Conservation (phyloP, 139 green algal species). For the Haematococcus lacustris region DNA sequence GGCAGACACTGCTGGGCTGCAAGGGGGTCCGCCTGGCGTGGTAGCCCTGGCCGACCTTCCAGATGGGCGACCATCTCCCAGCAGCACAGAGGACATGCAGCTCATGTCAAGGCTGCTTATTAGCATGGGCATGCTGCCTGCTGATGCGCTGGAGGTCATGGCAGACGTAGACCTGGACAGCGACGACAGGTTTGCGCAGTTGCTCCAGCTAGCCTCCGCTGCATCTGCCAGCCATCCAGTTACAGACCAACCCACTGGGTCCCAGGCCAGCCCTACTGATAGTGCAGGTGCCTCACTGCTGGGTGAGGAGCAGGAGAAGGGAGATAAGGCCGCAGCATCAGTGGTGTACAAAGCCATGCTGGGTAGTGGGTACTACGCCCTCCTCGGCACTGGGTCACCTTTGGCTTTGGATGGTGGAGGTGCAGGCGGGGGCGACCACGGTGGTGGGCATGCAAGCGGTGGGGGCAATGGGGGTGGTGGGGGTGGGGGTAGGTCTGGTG, state of each 20-base stretch:
- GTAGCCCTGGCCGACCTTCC: not conserved
- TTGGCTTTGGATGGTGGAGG: not conserved
- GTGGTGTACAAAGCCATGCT: not conserved
- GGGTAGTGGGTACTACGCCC: not conserved
- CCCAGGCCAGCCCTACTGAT: not conserved
- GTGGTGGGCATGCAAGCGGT: not conserved
- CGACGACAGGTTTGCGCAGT: not conserved
- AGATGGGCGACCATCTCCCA: not conserved
- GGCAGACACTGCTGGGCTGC: not conserved
- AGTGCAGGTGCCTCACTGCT: not conserved
- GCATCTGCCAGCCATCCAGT: not conserved
- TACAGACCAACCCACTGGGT: not conserved
- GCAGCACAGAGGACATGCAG: not conserved
- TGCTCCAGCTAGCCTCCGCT: not conserved
- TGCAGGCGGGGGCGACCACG: not conserved
- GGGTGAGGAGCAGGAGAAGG: too few relatives aligned
- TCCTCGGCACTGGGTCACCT: not conserved
- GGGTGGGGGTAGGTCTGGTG: too few relatives aligned
- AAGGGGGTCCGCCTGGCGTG: not conserved
- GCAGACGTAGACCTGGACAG: not conserved
- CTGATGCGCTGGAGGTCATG: slow-evolving; percentile 1
- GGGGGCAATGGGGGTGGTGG: too few relatives aligned
- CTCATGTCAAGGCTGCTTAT: not conserved
- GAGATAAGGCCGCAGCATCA: too few relatives aligned
- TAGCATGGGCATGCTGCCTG: not conserved